Evolutionary conservation across 129 eudicot species (phyloP).

Genomic region (Artemisia argyi): DNA sequence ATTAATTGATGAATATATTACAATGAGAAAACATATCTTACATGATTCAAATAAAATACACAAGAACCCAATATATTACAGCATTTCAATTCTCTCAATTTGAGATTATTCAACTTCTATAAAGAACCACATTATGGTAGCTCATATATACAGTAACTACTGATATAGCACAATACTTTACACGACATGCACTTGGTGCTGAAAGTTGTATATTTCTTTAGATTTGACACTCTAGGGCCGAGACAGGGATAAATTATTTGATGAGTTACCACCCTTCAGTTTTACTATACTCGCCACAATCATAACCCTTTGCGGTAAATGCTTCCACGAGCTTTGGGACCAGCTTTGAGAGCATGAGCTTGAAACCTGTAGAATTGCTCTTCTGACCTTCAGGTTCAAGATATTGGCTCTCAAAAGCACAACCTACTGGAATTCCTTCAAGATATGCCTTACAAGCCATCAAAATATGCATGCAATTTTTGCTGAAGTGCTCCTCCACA

Average conservation of each 20-base stretch:
- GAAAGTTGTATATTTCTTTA: neutral
- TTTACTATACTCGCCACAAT: constrained; percentile 46
- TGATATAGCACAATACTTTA: constrained; percentile 5
- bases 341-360: constrained; percentile 82
- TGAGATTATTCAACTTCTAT: constrained; percentile 8
- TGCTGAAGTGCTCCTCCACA: constrained; percentile 73
- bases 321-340: constrained; percentile 83
- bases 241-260: constrained; percentile 12
- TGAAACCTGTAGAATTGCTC: constrained; percentile 86
- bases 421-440: constrained; percentile 77
- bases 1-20: constrained; percentile 15
- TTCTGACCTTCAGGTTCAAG: constrained; percentile 35
- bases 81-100: constrained; percentile 14
- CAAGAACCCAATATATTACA: constrained; percentile 21
- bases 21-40: neutral
- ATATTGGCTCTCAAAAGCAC: constrained; percentile 31
- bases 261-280: constrained; percentile 10
- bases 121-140: constrained; percentile 4
- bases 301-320: constrained; percentile 59
- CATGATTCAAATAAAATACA: constrained; percentile 10
- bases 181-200: constrained; percentile 5
- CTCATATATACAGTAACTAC: constrained; percentile 5
- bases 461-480: constrained; percentile 46
- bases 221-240: neutral
- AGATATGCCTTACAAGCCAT: constrained; percentile 75